phyloP scores from a whole-genome alignment of 345 rosid species.

The Syzygium aromaticum region DNA sequence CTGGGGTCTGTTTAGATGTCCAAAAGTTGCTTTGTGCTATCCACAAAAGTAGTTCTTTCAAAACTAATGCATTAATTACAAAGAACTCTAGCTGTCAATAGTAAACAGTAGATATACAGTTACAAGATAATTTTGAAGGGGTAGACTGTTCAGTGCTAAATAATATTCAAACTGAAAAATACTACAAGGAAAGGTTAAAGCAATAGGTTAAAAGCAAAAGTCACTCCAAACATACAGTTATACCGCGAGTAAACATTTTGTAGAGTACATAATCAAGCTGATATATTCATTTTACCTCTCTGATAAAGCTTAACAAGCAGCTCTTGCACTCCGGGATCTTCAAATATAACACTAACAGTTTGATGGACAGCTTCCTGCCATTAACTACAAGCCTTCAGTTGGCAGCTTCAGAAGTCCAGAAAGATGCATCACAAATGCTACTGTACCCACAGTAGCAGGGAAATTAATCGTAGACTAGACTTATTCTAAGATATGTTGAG shows the following conservation, averaged over 20 bases:
- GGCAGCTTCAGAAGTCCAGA: background rate
- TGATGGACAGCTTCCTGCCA: constrained; percentile 89
- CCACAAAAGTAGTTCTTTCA: background rate
- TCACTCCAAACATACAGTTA: background rate
- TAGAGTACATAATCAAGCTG: background rate
- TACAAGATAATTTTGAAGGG: background rate
- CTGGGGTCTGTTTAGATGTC: background rate
- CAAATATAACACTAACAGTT: constrained; percentile 87
- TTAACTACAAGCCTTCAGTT: constrained; percentile 2
- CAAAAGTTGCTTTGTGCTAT: background rate
- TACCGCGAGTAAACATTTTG: background rate
- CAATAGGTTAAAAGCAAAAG: background rate
- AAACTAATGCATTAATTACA: background rate
- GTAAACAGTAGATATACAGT: background rate
- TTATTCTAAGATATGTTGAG: background rate
- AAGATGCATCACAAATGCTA: background rate
- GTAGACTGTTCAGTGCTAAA: background rate
- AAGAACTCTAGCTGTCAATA: background rate
- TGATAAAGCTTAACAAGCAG: constrained; percentile 92
- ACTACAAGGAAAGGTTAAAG: background rate
- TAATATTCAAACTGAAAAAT: background rate
- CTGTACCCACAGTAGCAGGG: background rate
- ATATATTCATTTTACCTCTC: constrained; percentile 37
- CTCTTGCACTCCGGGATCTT: constrained; percentile 98
- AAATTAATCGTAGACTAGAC: background rate